These are phyloP conservation scores for Monascus purpureus DNA, from an alignment of 495 filamentous ascomycete genomes.

Conservation along the genomic window DNA sequence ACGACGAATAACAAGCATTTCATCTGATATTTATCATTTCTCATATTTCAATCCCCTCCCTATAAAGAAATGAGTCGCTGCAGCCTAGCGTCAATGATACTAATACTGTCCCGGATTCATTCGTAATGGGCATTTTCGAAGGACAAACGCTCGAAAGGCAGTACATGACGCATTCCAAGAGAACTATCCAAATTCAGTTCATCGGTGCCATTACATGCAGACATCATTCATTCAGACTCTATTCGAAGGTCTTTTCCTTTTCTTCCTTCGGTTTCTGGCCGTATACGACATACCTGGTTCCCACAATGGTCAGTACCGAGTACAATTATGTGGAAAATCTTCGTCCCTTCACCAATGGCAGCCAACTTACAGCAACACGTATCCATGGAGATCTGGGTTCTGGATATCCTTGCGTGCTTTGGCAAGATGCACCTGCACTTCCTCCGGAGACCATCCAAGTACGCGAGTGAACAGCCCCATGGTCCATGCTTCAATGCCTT, in stretches of 20 bases:
- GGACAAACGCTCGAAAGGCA: too few relatives aligned
- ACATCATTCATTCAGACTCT: neutral
- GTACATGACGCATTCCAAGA: too few relatives aligned
- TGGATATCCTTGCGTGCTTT: neutral
- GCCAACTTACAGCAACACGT: constrained; percentile 1
- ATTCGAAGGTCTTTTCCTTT: neutral
- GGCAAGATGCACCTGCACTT: constrained; percentile 1
- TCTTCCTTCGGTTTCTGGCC: neutral
- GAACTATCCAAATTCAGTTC: too few relatives aligned
- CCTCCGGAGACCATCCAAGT: neutral
- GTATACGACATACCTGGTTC: neutral
- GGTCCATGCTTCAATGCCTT: constrained; percentile 5
- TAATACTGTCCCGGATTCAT: too few relatives aligned
- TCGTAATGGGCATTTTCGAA: too few relatives aligned
- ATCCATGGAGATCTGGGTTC: neutral
- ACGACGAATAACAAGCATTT: too few relatives aligned
- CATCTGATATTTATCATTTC: too few relatives aligned
- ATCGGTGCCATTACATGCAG: too few relatives aligned
- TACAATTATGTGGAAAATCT: neutral
- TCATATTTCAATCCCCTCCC: too few relatives aligned
- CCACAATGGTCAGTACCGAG: neutral
- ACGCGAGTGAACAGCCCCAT: constrained; percentile 1
- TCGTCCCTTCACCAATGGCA: too few relatives aligned
- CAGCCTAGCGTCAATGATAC: too few relatives aligned
- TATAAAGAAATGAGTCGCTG: too few relatives aligned